Evolutionary conservation across 2,329 filamentous ascomycete genomes (phyloP), one percentile per base, ranked within the genome.

Genomic region (Fusarium tricinctum): DNA sequence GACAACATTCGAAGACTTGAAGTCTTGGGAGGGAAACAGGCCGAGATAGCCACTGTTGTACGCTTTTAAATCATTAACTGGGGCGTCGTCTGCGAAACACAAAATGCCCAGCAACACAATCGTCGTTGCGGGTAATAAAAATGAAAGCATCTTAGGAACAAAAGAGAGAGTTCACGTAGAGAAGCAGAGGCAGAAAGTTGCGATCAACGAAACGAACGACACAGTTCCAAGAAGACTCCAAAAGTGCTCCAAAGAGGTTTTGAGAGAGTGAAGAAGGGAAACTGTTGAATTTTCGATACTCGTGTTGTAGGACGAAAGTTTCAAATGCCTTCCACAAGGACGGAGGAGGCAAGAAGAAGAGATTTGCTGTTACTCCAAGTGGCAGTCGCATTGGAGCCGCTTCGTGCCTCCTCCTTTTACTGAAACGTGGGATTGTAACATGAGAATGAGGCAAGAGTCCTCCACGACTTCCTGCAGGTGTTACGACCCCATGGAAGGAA

Each of bases 211-310:
- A 57, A 30, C 17, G 45, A 60, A 60, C 28, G 55, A 59, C 10
- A 56, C 46, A 61, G 67, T 57, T 62, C 67, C 67, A 70, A 70
- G 58, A 70, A 70, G 47, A 53, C 55, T 52, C 67, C 68, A 70
- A 70, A 70, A 70, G 48, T 42, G 55, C 49, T 39, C 42, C 53
- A 68, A 55, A 50, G 42, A 12, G 20, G 23, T 57, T 50, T 52
- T 30, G 60, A 52, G 51, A 32, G 38, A 45, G 28, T 17, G 50
- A 26, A 38, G 38, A 58, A 44, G 39, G 30, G 55, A 68, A 50
- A 30, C 23, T 49, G 13, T 35, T 44, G 23, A 30, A 19, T 50
- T 39, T 35, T 52, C 33, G 38, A 44, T 46, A 33, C 49, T 46
- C 26, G 43, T 22, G 15, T 45, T 60, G 58, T 59, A 54, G 23